Conservation (phyloP, 1,284 basidiomycete genomes). For the Cystobasidium slooffiae region DNA sequence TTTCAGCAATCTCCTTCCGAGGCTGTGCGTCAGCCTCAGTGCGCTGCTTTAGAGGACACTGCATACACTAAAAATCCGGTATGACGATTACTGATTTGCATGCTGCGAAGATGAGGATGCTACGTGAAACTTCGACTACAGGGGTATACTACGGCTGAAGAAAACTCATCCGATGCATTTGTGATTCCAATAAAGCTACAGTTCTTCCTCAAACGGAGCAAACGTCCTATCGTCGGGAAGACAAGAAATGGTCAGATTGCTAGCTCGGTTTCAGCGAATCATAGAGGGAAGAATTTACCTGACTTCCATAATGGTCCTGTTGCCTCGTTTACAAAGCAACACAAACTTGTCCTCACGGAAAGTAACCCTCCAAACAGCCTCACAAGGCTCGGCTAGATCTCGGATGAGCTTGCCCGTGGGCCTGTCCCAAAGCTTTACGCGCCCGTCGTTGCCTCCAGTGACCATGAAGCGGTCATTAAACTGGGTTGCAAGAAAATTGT, state of each 20-base stretch:
- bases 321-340: conserved; percentile 78
- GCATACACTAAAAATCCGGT: too few species aligned
- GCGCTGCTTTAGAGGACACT: neutral
- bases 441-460: conserved; percentile 83
- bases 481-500: conserved; percentile 55
- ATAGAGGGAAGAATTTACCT: conserved; percentile 1
- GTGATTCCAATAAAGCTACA: conserved; percentile 1
- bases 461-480: conserved; percentile 75
- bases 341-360: conserved; percentile 78
- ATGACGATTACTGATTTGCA: too few species aligned
- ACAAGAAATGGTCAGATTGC: neutral
- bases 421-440: conserved; percentile 80
- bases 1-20: too few species aligned
- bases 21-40: too few species aligned
- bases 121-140: too few species aligned
- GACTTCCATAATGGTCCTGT: conserved; percentile 64
- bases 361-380: conserved; percentile 84
- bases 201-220: conserved; percentile 37
- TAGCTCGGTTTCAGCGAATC: neutral
- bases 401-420: conserved; percentile 71
- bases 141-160: too few species aligned
- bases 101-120: too few species aligned
- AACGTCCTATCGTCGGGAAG: conserved; percentile 15
- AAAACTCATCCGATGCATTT: too few species aligned
- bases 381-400: conserved; percentile 74